These are phyloP conservation scores for Fennellomyces sp. DNA, from an alignment of 371 early-diverging fungal species.

Conservation along the genomic window DNA sequence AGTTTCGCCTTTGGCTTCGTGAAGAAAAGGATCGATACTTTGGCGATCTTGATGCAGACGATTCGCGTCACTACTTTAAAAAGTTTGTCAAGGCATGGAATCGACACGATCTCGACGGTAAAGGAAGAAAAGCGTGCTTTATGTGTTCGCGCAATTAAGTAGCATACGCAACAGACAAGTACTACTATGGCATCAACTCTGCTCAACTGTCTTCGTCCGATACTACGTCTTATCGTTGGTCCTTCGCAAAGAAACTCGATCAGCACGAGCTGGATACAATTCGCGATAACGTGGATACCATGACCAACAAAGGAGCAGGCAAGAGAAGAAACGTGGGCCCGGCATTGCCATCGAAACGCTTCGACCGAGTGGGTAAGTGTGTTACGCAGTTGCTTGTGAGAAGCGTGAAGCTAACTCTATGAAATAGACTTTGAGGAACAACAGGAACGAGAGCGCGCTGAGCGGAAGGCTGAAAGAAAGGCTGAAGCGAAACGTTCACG, in stretches of 20 bases:
- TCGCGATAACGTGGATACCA: constrained; percentile 65
- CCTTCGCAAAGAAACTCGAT: constrained; percentile 68
- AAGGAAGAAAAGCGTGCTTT: neutral
- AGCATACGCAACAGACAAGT: constrained; percentile 50
- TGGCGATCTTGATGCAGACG: constrained; percentile 70
- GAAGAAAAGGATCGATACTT: constrained; percentile 75
- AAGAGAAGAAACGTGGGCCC: constrained; percentile 40
- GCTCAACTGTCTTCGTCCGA: constrained; percentile 64
- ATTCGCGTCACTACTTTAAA: constrained; percentile 72
- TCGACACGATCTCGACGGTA: constrained; percentile 62
- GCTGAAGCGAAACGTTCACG: constrained; percentile 50
- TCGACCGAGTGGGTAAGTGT: constrained; percentile 16
- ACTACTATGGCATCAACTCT: constrained; percentile 69
- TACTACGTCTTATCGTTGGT: constrained; percentile 79
- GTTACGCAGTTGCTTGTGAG: too few relatives aligned
- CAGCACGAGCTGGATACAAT: constrained; percentile 59
- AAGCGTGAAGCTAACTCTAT: too few relatives aligned
- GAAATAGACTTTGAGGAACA: constrained; percentile 64
- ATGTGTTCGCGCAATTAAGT: neutral
- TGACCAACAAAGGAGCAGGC: constrained; percentile 44
- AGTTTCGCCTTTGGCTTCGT: constrained; percentile 82
- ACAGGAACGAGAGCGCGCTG: constrained; percentile 46
- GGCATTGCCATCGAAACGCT: constrained; percentile 26
- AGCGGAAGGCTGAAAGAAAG: constrained; percentile 37
- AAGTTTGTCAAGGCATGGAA: constrained; percentile 85